Base-by-base conservation (phyloP, 2,329 filamentous ascomycete species). In the Fusarium secorum region DNA sequence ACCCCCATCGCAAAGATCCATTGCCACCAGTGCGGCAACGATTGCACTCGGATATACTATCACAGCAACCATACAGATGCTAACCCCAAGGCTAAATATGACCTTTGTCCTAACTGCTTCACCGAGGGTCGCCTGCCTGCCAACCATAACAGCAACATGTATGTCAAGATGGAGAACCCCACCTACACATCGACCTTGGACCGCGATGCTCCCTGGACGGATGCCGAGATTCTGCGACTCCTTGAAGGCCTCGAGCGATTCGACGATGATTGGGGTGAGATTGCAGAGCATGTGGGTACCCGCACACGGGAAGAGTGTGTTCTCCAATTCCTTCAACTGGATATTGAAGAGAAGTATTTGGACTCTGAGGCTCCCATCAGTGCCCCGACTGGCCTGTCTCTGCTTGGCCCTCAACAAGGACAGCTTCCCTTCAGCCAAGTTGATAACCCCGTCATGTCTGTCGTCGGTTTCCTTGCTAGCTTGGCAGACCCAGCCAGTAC, bases 341-440 rank as follows among this genome's bases (percentile, higher is more conserved):
- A 98, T 74, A 99, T 99, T 68, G 96, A 98, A 80, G 95, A 98
- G 83, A 97, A 97, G 80, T 99, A 98, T 78, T 85, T 98, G 14
- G 95, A 98, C 76, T 90, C 93, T 11, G 91, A 95, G 76, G 74
- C 77, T 7, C 76, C 80, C 4, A 81, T 87, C 57, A 85, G 83
- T 63, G 84, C 85, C 51, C 86, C 85, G 15, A 87, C 83, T 2
- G 88, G 89, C 11, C 84, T 93, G 60, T 85, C 88, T 60, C 84
- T 92, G 85, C 84, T 96, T 38, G 91, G 92, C 36, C 87, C 89
- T 61, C 88, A 93, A 55, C 88, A 91, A 65, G 95, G 95, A 13
- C 90, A 94, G 68, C 87, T 97, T 48, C 96, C 96, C 1, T 96
- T 98, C 80, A 95, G 89, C 79, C 93, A 97, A 78, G 91, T 93